phyloP scores from a whole-genome alignment of 306 rosid genomes.

The Ceratonia siliqua region DNA sequence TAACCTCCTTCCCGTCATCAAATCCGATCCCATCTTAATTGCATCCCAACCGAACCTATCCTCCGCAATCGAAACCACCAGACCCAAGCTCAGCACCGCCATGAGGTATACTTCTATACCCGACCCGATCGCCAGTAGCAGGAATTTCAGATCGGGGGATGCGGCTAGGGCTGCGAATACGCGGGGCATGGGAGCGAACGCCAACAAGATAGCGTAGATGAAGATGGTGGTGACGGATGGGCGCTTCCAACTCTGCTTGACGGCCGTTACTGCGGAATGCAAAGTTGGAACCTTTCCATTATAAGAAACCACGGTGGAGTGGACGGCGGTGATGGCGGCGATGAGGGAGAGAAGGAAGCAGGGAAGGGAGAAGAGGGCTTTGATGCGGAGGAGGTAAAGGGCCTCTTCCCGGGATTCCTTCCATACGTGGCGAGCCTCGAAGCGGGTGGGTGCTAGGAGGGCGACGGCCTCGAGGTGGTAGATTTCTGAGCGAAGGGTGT shows the following conservation, averaged over 20 bases:
- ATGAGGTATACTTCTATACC: slow-evolving; percentile 59
- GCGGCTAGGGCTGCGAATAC: slow-evolving; percentile 23
- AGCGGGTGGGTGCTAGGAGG: slow-evolving; percentile 54
- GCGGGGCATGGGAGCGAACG: slow-evolving; percentile 42
- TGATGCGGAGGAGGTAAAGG: slow-evolving; percentile 54
- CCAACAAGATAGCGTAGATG: slow-evolving; percentile 47
- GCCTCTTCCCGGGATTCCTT: slow-evolving; percentile 69
- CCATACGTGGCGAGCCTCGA: slow-evolving; percentile 83
- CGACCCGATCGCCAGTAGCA: slow-evolving; percentile 30
- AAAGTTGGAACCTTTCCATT: slow-evolving; percentile 35
- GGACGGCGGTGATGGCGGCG: slow-evolving; percentile 60
- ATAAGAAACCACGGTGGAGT: slow-evolving; percentile 41
- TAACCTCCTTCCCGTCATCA: slow-evolving; percentile 52
- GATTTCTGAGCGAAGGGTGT: slow-evolving; percentile 49
- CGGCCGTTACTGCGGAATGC: slow-evolving; percentile 34
- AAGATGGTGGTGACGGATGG: slow-evolving; percentile 56
- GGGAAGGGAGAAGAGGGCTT: slow-evolving; percentile 58
- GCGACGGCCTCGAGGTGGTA: slow-evolving; percentile 70
- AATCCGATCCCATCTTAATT: slow-evolving; percentile 46
- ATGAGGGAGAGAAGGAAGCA: slow-evolving; percentile 58
- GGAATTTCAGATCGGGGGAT: slow-evolving; percentile 9
- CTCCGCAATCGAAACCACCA: slow-evolving; percentile 72
- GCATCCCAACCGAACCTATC: slow-evolving; percentile 73
- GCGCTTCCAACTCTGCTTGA: slow-evolving; percentile 42
- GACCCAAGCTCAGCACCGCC: slow-evolving; percentile 53